These are phyloP conservation scores for Ophiostoma tasmaniense DNA, from an alignment of 2,329 filamentous ascomycete genomes.

Conservation along the genomic window DNA sequence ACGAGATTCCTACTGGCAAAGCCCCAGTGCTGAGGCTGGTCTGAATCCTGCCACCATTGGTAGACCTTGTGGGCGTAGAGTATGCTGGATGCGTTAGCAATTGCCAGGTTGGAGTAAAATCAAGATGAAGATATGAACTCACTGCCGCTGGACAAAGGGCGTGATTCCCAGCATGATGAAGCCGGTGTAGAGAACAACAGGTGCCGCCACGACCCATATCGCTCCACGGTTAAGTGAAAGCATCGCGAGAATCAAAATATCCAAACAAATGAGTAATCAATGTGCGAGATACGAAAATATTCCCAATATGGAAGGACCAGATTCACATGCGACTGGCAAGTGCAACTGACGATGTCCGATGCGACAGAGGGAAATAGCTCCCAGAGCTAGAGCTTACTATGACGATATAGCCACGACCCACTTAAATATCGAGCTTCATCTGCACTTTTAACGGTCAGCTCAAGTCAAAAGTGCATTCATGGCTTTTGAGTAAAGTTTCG, in stretches of 20 bases:
- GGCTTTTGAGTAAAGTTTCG: neutral
- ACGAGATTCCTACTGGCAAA: slow-evolving; percentile 58
- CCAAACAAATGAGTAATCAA: neutral
- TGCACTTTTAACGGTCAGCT: neutral
- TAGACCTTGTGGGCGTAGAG: slow-evolving; percentile 77
- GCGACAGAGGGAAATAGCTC: neutral
- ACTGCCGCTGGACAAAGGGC: slow-evolving; percentile 74
- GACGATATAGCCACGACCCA: neutral
- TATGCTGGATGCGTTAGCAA: slow-evolving; percentile 42
- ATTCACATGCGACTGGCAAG: neutral
- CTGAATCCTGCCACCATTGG: slow-evolving; percentile 61
- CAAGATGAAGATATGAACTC: slow-evolving; percentile 30
- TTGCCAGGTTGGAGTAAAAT: neutral
- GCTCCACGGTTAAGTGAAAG: slow-evolving; percentile 26
- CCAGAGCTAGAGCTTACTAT: neutral
- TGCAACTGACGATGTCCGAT: neutral
- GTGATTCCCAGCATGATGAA: slow-evolving; percentile 44
- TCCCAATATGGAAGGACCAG: slow-evolving; percentile 8
- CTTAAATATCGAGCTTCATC: neutral
- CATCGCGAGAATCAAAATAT: slow-evolving; percentile 9
- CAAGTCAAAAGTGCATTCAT: neutral
- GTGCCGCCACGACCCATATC: slow-evolving; percentile 44
- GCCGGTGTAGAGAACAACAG: slow-evolving; percentile 7
- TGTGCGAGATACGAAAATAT: neutral
- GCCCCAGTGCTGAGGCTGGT: slow-evolving; percentile 72